Evolutionary conservation across 2,329 filamentous ascomycete genomes (phyloP).

Genomic region (Pestalotiopsis fici): DNA sequence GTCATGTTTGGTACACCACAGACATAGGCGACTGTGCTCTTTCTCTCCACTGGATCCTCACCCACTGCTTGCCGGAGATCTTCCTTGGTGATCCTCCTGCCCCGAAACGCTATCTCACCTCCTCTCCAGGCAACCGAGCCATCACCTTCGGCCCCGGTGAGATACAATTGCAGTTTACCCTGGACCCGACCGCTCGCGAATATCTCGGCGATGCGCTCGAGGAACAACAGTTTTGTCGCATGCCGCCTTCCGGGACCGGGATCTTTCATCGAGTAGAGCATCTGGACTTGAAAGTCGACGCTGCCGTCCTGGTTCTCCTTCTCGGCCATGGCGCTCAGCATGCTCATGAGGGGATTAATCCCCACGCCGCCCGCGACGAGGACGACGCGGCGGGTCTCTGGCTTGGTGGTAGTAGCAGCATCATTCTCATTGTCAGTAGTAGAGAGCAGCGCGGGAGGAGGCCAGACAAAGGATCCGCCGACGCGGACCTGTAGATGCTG

Average conservation of each 20-base stretch:
- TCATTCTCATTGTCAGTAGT: slow-evolving; percentile 14
- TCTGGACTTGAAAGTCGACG: slow-evolving; percentile 41
- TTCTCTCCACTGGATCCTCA: slow-evolving; percentile 30
- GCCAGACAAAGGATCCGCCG: slow-evolving; percentile 81
- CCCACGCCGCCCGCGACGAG: slow-evolving; percentile 83
- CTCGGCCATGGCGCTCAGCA: slow-evolving; percentile 62
- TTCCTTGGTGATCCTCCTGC: slow-evolving; percentile 40
- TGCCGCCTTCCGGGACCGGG: slow-evolving; percentile 20
- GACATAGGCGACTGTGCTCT: slow-evolving; percentile 59
- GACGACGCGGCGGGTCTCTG: slow-evolving; percentile 58
- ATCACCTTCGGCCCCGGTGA: slow-evolving; percentile 36
- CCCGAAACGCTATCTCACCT: slow-evolving; percentile 27
- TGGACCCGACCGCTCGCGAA: slow-evolving; percentile 38
- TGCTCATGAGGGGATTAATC: slow-evolving; percentile 79
- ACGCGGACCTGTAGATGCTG: slow-evolving; percentile 66
- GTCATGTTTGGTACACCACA: slow-evolving; percentile 72
- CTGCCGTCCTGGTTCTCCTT: slow-evolving; percentile 26
- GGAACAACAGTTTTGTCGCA: slow-evolving; percentile 46
- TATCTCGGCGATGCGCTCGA: slow-evolving; percentile 45
- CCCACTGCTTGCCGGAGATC: slow-evolving; percentile 44
- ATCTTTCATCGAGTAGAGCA: slow-evolving; percentile 62
- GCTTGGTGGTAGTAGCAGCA: too few species aligned
- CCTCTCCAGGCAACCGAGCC: slow-evolving; percentile 19
- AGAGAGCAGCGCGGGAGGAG: slow-evolving; percentile 53
- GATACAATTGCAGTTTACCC: slow-evolving; percentile 47